phyloP scores from a whole-genome alignment of 768 basidiomycete species.

The Floccularia luteovirens region DNA sequence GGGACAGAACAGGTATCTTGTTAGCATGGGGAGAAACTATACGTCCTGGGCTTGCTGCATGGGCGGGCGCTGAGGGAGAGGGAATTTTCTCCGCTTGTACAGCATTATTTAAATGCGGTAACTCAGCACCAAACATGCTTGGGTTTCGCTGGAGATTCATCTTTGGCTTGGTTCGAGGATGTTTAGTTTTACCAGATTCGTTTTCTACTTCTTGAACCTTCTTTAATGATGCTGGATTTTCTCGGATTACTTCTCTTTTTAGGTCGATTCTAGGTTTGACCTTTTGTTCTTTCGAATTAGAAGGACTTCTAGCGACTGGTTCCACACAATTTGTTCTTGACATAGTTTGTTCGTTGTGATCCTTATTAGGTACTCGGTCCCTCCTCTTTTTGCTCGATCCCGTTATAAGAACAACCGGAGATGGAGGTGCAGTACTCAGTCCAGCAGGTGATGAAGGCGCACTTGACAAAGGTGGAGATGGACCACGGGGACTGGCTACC shows the following conservation, averaged over 20 bases:
- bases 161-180: conserved; percentile 3
- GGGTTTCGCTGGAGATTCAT: conserved; percentile 54
- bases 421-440: conserved; percentile 8
- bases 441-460: conserved; percentile 11
- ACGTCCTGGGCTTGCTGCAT: conserved; percentile 9
- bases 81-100: background rate
- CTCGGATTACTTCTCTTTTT: too few relatives aligned
- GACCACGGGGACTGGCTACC: conserved; percentile 9
- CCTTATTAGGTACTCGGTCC: background rate
- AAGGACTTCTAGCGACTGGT: conserved; percentile 11
- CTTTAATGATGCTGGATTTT: too few relatives aligned
- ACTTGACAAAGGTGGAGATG: conserved; percentile 8
- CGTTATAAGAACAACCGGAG: conserved; percentile 10
- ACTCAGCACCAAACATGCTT: conserved; percentile 60
- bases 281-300: conserved; percentile 17
- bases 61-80: conserved; percentile 10
- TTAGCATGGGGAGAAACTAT: conserved; percentile 4
- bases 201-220: conserved; percentile 8
- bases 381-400: background rate
- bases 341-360: background rate
- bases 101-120: conserved; percentile 32
- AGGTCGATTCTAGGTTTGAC: conserved; percentile 8
- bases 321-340: background rate
- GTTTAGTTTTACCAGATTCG: conserved; percentile 6
- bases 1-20: conserved; percentile 7